Percentiles rank a stretch among this genome's conserved stretches.
Evolutionary conservation across 805 yeast species (phyloP).

Genomic region (Candida argentea): DNA sequence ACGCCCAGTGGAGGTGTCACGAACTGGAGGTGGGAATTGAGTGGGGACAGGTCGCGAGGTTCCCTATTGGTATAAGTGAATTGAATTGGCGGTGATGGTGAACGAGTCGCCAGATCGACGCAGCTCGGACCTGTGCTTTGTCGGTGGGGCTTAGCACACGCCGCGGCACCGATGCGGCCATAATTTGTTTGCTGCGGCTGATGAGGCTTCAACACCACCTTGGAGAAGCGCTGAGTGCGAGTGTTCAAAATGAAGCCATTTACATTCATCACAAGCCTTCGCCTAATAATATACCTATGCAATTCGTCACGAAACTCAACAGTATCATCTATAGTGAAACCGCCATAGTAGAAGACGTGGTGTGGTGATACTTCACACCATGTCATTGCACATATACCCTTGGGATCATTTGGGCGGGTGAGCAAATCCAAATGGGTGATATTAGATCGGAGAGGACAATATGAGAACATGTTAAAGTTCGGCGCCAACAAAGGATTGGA

Average conservation of each 20-base stretch:
- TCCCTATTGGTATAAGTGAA: constrained; percentile 7
- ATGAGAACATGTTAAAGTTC: constrained; percentile 16
- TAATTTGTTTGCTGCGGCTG: constrained; percentile 9
- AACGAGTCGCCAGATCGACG: constrained; percentile 5
- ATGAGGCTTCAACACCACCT: constrained; percentile 20
- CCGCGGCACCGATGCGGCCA: constrained; percentile 25
- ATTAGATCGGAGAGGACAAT: constrained; percentile 23
- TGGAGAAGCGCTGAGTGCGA: constrained; percentile 36
- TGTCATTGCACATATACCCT: constrained; percentile 39
- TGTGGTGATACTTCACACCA: constrained; percentile 43
- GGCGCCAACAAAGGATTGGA: constrained; percentile 36
- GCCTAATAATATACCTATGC: constrained; percentile 29
- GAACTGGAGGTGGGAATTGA: too few relatives aligned
- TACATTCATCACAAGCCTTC: constrained; percentile 38
- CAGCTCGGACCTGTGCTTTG: constrained; percentile 5
- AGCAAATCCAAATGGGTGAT: constrained; percentile 17
- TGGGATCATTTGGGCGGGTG: constrained; percentile 36
- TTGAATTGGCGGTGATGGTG: constrained; percentile 11
- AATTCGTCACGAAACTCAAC: constrained; percentile 12
- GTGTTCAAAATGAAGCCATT: constrained; percentile 53
- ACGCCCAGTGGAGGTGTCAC: too few relatives aligned
- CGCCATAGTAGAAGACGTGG: constrained; percentile 61
- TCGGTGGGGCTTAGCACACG: constrained; percentile 13
- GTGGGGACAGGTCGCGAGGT: too few relatives aligned
- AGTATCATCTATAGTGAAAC: constrained; percentile 33